phyloP scores from a whole-genome alignment of 495 filamentous ascomycete genomes.

The Annulohypoxylon nitens region DNA sequence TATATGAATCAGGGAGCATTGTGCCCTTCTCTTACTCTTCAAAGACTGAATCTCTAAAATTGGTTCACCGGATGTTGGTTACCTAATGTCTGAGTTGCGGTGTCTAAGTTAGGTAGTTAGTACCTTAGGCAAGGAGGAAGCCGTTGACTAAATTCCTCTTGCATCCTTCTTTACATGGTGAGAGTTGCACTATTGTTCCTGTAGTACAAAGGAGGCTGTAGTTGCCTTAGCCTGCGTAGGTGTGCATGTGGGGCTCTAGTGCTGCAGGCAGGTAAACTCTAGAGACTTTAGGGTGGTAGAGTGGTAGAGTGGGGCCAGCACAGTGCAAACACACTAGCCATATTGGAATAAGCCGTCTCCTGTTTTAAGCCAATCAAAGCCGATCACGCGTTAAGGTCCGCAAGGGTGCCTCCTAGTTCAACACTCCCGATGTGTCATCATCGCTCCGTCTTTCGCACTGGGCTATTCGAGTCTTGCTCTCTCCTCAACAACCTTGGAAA shows the following conservation, averaged over 20 bases:
- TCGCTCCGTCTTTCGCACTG: constrained; percentile 39
- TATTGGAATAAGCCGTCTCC: constrained; percentile 13
- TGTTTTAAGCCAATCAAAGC: constrained; percentile 31
- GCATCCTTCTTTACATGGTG: neutral
- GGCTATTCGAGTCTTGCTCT: constrained; percentile 13
- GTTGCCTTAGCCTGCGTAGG: neutral
- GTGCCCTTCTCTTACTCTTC: neutral
- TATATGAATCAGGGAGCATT: neutral
- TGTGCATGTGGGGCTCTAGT: neutral
- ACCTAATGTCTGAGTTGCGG: too few relatives aligned
- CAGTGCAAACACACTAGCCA: constrained; percentile 25
- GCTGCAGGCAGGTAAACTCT: neutral
- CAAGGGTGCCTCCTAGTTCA: constrained; percentile 39
- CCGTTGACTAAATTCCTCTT: constrained; percentile 5
- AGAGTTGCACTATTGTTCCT: neutral
- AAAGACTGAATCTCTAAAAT: neutral
- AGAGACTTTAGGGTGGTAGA: too few relatives aligned
- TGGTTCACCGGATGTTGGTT: neutral
- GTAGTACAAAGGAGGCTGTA: constrained; percentile 10
- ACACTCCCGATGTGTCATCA: constrained; percentile 46
- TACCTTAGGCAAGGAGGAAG: constrained; percentile 8
- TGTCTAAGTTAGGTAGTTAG: too few relatives aligned
- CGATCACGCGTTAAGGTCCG: constrained; percentile 13
- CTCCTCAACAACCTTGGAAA: constrained; percentile 23
- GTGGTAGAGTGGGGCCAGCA: constrained; percentile 13